phyloP scores from a whole-genome alignment of 768 basidiomycete species.

The Boletus subparvulus region DNA sequence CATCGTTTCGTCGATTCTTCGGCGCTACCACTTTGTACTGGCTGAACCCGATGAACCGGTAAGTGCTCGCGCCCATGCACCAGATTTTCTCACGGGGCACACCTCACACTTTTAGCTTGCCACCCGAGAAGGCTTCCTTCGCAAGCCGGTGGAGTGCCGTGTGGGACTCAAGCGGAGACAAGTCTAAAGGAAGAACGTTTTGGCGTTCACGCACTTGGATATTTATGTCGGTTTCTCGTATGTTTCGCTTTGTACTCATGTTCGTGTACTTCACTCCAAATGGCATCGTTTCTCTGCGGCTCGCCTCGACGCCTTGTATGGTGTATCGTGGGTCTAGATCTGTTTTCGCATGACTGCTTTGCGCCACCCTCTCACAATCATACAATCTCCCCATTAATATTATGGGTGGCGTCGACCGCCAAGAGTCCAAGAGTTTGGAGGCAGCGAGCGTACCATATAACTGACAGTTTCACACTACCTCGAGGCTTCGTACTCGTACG shows the following conservation, averaged over 20 bases:
- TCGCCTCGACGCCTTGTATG: neutral
- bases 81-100: conserved; percentile 5
- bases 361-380: conserved; percentile 8
- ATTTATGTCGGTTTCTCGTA: neutral
- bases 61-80: conserved; percentile 22
- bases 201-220: neutral
- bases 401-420: neutral
- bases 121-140: conserved; percentile 82
- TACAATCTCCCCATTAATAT: neutral
- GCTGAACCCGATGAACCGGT: conserved; percentile 58
- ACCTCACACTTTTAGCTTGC: conserved; percentile 46
- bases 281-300: neutral
- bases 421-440: neutral
- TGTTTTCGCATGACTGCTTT: conserved; percentile 12
- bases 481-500: conserved; percentile 12
- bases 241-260: neutral
- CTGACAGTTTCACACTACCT: neutral
- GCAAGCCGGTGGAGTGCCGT: conserved; percentile 73
- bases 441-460: conserved; percentile 13
- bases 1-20: conserved; percentile 77
- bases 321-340: conserved; percentile 7
- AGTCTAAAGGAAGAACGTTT: conserved; percentile 10
- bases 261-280: neutral
- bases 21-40: conserved; percentile 73
- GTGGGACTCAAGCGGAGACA: conserved; percentile 73